Evolutionary conservation across 192 early-diverging fungal species (phyloP), one percentile per base, ranked within the genome.

Genomic region (Kickxella alabastrina): DNA sequence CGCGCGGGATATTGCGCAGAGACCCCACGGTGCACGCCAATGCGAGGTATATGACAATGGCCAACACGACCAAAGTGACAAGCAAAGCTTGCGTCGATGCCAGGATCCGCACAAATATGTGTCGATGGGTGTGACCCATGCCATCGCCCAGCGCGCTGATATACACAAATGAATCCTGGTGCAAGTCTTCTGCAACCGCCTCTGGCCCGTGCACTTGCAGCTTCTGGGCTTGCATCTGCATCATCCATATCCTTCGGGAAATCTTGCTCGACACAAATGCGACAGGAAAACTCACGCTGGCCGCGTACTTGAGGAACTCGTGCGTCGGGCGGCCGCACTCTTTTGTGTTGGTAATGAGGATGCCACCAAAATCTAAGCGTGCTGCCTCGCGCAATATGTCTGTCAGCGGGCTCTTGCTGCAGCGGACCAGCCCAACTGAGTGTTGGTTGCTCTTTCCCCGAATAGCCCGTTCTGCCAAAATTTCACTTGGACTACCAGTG

Each of bases 21-120:
- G 71, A 67, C 10, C 71, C 71, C 10, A 75, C 47, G 43, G 50
- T 75, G 41, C 71, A 75, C 32, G 59, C 63, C 1, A 67, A 48
- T 40, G 52, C 27, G 19, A 67, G 46, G 12, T 75, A 75, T 13
- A 63, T 40, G 9, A 57, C 13, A 28, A 75, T 52, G 10, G 64
- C 47, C 12, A 66, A 4, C 19, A 63, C 24, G 4, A 40, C 63
- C 44, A 62, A 49, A 0, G 56, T 24, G 2, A 59, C 59, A 19
- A 75, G 47, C 42, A 67, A 27, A 9, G 63, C 48, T 19, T 75
- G 62, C 10, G 64, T 63, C 15, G 62, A 63, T 0, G 62, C 63
- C 39, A 75, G 36, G 0, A 67, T 49, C 10, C 52, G 71, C 43
- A 42, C 42, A 4, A 67, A n/a, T 9, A 65, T 37, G 8, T 38